phyloP scores from a whole-genome alignment of 1,284 basidiomycete genomes.

The Leccinum brunneo-olivaceum region DNA sequence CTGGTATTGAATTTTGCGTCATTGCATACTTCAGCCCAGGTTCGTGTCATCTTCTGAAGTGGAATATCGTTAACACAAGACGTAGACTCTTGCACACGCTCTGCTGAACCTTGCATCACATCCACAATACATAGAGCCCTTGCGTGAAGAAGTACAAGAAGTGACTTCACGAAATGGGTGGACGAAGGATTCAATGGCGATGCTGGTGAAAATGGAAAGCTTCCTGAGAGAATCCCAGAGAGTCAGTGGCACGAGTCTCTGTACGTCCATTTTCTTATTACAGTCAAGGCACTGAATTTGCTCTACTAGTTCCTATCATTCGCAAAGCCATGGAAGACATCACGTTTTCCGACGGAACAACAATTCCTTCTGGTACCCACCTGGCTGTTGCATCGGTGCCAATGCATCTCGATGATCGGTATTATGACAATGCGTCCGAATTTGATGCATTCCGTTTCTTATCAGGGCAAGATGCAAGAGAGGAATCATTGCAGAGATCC shows the following conservation, averaged over 20 bases:
- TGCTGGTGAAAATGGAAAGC: conserved; percentile 35
- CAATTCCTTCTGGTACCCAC: conserved; percentile 33
- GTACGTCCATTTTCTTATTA: conserved; percentile 13
- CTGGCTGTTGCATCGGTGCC: conserved; percentile 29
- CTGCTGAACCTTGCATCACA: conserved; percentile 34
- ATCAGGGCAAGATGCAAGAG: conserved; percentile 14
- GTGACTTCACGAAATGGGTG: conserved; percentile 30
- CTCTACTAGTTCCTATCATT: conserved; percentile 26
- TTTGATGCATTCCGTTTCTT: conserved; percentile 37
- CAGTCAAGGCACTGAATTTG: conserved; percentile 6
- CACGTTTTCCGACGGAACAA: conserved; percentile 39
- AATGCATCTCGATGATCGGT: conserved; percentile 31
- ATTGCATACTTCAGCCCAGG: conserved; percentile 36
- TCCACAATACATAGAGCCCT: conserved; percentile 31
- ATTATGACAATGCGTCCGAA: conserved; percentile 28
- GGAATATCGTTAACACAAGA: background rate
- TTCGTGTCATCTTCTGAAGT: conserved; percentile 15
- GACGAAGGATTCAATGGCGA: conserved; percentile 32
- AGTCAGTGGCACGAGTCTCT: conserved; percentile 29
- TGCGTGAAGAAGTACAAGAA: conserved; percentile 33
- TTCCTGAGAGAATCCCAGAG: conserved; percentile 38
- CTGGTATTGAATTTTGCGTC: conserved; percentile 41
- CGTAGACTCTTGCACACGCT: conserved; percentile 32
- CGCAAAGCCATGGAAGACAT: conserved; percentile 34
- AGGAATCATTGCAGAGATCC: conserved; percentile 15